Evolutionary conservation across 2,329 filamentous ascomycete species (phyloP), one percentile per base, ranked within the genome.

Genomic region (Claviceps pazoutovae): DNA sequence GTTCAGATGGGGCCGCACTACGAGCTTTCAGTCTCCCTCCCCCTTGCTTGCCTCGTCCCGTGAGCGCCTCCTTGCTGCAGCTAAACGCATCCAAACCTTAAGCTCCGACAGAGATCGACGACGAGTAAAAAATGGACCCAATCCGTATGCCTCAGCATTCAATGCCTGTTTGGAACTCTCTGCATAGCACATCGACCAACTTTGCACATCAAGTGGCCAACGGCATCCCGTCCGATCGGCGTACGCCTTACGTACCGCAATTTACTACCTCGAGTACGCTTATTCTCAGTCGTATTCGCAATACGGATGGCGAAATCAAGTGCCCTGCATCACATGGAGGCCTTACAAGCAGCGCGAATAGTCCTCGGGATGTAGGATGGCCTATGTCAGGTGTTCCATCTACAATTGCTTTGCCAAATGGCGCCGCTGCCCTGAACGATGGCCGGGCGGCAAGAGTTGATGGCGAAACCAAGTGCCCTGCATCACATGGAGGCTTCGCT

Each of bases 201-300:
- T 30, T 13, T 2, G 7, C 44, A 21, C 8, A 23, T 19, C 19
- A 8, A 14, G 5, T 13, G 41, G 8, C 21, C n/a, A 30, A 43
- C 30, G 9, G 16, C 13, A 16, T 26, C 11, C 19, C 19, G 11
- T 23, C 36, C 5, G 21, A 36, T 16, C 17, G 9, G n/a, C 39
- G 57, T n/a, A 19, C 21, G 17, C 38, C 37, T 23, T 54, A 54
- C n/a, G 39, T 34, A 14, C 48, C 53, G 21, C 53, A 54, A 39
- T 54, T 54, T 50, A 52, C 21, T 11, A 39, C 50, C 6, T 26
- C 50, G 21, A 34, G 23, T 21, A 26, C 50, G 14, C 46, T 52
- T 41, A 54, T 54, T 8, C 44, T 52, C 30, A 43, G 47, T 21
- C 53, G 53, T 8, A 37, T 54, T n/a, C 49, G 42, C n/a, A 16